These are phyloP conservation scores for Candida neerlandica DNA, from an alignment of 1,139 yeast species.

Conservation along the genomic window DNA sequence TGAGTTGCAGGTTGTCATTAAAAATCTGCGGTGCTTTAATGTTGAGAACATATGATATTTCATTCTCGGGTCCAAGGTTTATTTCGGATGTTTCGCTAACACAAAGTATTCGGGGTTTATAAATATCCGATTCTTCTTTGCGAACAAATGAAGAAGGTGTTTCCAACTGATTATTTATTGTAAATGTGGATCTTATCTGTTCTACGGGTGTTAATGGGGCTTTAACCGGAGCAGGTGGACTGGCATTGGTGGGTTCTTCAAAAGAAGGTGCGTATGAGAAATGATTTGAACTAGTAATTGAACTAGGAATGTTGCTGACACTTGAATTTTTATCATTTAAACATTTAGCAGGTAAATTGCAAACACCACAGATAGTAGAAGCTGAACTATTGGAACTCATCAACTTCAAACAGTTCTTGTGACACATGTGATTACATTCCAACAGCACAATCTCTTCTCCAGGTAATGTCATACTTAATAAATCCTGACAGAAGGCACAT, in stretches of 20 bases:
- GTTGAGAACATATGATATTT: conserved; percentile 26
- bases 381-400: not conserved
- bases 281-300: not conserved
- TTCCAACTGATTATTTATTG: conserved; percentile 2
- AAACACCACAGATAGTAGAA: not conserved
- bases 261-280: not conserved
- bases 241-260: not conserved
- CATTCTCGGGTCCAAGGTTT: conserved; percentile 16
- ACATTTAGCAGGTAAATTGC: not conserved
- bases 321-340: not conserved
- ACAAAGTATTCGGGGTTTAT: conserved; percentile 24
- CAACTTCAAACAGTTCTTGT: conserved; percentile 29
- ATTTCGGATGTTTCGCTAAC: conserved; percentile 18
- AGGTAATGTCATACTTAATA: conserved; percentile 17
- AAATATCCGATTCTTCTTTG: conserved; percentile 14
- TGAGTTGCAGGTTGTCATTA: conserved; percentile 5
- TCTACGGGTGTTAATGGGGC: conserved; percentile 8
- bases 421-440: conserved; percentile 32
- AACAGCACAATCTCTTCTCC: conserved; percentile 30
- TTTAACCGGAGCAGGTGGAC: not conserved
- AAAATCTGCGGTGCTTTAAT: conserved; percentile 30
- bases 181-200: conserved; percentile 1
- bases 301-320: not conserved
- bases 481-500: conserved; percentile 36
- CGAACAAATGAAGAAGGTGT: conserved; percentile 8